phyloP scores from a whole-genome alignment of 2,329 filamentous ascomycete species.

The Atkinsonella texensis region DNA sequence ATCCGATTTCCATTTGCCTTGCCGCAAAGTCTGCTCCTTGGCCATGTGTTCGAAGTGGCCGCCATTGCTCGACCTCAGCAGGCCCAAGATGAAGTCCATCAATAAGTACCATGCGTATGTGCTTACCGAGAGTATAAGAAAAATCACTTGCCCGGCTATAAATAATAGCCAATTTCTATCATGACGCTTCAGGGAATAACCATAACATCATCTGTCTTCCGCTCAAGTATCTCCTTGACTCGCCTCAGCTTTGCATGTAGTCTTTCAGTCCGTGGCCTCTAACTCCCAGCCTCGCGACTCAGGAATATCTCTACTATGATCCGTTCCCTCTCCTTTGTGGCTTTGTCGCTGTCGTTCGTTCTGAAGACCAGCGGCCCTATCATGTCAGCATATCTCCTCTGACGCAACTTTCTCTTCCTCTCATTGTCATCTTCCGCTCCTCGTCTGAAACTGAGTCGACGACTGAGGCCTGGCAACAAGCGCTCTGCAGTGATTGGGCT shows the following conservation, averaged over 20 bases:
- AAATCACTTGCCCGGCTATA: neutral
- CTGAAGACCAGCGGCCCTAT: slow-evolving; percentile 55
- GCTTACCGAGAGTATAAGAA: too few relatives aligned
- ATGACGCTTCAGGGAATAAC: neutral
- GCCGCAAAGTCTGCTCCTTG: too few relatives aligned
- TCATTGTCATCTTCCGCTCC: slow-evolving; percentile 17
- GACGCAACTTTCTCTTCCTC: slow-evolving; percentile 42
- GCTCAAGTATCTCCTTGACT: neutral
- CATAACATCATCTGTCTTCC: neutral
- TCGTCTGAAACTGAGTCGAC: slow-evolving; percentile 35
- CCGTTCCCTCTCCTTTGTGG: slow-evolving; percentile 50
- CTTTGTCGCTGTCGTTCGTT: slow-evolving; percentile 40
- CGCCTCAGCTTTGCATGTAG: neutral
- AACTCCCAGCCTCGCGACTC: slow-evolving; percentile 20
- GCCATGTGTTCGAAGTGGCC: too few relatives aligned
- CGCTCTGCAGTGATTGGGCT: slow-evolving; percentile 24
- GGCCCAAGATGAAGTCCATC: too few relatives aligned
- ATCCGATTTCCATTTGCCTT: too few relatives aligned
- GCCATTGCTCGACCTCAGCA: too few relatives aligned
- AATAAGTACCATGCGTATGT: too few relatives aligned
- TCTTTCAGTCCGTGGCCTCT: slow-evolving; percentile 12
- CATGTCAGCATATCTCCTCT: slow-evolving; percentile 50
- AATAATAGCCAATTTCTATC: neutral
- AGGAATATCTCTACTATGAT: slow-evolving; percentile 59
- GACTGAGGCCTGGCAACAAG: slow-evolving; percentile 21